Base-by-base conservation (phyloP, 345 rosid species). In the Lepidium africanum region DNA sequence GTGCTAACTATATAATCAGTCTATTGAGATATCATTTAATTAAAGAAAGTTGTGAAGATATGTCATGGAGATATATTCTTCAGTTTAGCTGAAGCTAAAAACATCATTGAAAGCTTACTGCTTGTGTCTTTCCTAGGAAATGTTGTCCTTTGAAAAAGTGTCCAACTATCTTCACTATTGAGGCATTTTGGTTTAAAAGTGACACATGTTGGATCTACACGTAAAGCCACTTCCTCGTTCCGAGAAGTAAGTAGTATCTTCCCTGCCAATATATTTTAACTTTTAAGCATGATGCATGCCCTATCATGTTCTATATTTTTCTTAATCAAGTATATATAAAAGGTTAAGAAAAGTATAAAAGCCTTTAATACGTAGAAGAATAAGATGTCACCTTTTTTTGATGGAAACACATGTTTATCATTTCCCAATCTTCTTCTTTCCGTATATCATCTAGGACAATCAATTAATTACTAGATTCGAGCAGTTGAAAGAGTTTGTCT, bases 221-320 rank as follows among this genome's bases (percentile, higher is more conserved):
- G 7, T 8, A 64, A n/a, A 0, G 75, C 83, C 2, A 84, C 48
- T 3, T 69, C 68, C 27, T 10, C 71, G 3, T 80, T 69, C 2
- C 82, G 81, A 35, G 85, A 74, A 0, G 89, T 85, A 17, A 81
- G 49, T 65, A 85, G 37, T 40, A 85, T 58, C 58, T 76, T 84
- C 71, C 84, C 80, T 2, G 69, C 48, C 0, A 40, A 15, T 1
- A 21, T 21, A 21, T 21, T 1, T 1, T 3, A n/a, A n/a, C n/a
- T n/a, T n/a, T n/a, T n/a, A n/a, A n/a, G n/a, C n/a, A n/a, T n/a
- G n/a, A 21, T 21, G 23, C 23, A 21, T 21, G 3, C 23, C 23
- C 3, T 21, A 3, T 21, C 23, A 21, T 21, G 23, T 21, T 1
- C 3, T 1, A 3, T 21, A 21, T 21, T 21, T 21, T 1, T 3